phyloP scores from a whole-genome alignment of 2,329 filamentous ascomycete species.

The Claviceps sorghi region DNA sequence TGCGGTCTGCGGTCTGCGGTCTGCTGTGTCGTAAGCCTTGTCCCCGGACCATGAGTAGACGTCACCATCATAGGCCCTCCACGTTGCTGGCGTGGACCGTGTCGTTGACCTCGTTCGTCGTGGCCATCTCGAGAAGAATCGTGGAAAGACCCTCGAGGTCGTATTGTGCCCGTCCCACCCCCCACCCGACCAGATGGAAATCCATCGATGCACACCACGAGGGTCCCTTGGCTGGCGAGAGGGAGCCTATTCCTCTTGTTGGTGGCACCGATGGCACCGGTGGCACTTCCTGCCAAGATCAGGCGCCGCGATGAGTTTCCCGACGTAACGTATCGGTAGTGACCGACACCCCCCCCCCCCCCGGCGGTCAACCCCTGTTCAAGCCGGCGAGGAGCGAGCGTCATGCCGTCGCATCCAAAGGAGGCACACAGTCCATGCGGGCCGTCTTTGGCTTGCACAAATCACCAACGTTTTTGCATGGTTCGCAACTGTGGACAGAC shows the following conservation, averaged over 20 bases:
- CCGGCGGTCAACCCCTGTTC: not conserved
- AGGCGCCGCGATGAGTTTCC: not conserved
- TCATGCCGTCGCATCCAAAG: not conserved
- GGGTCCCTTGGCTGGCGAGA: not conserved
- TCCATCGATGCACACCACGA: not conserved
- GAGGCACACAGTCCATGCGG: not conserved
- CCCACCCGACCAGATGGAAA: not conserved
- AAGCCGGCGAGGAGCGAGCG: not conserved
- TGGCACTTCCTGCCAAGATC: not conserved
- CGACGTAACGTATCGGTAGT: conserved; percentile 8
- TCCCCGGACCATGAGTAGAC: not conserved
- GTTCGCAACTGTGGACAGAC: not conserved
- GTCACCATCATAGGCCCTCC: too few species aligned
- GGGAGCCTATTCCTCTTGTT: not conserved
- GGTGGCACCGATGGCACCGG: not conserved
- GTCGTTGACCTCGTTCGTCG: not conserved
- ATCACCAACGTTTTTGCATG: not conserved
- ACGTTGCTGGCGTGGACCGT: not conserved
- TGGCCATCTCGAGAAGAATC: not conserved
- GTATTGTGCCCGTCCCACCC: not conserved
- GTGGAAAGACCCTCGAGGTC: not conserved
- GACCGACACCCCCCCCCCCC: not conserved
- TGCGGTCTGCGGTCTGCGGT: too few species aligned
- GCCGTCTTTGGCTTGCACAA: not conserved
- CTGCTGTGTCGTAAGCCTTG: not conserved